These are phyloP conservation scores for Hyaloperonospora arabidopsidis DNA, from an alignment of 352 stramenopile species.

Conservation along the genomic window DNA sequence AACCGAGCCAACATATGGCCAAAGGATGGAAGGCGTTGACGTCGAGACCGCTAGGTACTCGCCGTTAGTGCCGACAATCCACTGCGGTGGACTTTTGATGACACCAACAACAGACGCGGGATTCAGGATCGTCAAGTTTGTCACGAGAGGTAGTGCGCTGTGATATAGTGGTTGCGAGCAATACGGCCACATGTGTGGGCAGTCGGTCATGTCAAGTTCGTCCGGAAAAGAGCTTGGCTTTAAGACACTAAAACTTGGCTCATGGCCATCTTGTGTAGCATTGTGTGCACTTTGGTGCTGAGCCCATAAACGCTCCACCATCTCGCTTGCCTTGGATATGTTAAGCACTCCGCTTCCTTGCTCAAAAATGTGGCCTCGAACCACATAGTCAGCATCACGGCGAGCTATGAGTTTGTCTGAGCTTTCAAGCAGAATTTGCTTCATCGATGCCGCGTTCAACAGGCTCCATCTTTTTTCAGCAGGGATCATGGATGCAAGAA, in stretches of 20 bases:
- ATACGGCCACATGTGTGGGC: slow-evolving; percentile 82
- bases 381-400: slow-evolving; percentile 29
- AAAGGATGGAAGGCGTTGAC: slow-evolving; percentile 38
- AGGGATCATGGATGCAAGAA: slow-evolving; percentile 69
- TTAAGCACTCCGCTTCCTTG: slow-evolving; percentile 76
- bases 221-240: slow-evolving; percentile 55
- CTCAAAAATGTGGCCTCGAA: slow-evolving; percentile 80
- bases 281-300: slow-evolving; percentile 22
- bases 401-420: slow-evolving; percentile 38
- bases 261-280: slow-evolving; percentile 6
- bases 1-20: slow-evolving; percentile 64
- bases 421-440: slow-evolving; percentile 57
- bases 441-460: slow-evolving; percentile 60
- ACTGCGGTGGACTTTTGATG: slow-evolving; percentile 43
- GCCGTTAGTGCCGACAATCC: slow-evolving; percentile 39
- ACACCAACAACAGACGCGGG: slow-evolving; percentile 40
- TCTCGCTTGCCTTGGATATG: slow-evolving; percentile 44
- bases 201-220: slow-evolving; percentile 62
- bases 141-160: slow-evolving; percentile 56
- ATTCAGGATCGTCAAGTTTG: slow-evolving; percentile 84
- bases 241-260: slow-evolving; percentile 8
- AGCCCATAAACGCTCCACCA: slow-evolving; percentile 37
- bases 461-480: slow-evolving; percentile 42
- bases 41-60: slow-evolving; percentile 47
- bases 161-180: slow-evolving; percentile 76